Base-by-base conservation (phyloP, 805 yeast species). In the Candida hungchunana region DNA sequence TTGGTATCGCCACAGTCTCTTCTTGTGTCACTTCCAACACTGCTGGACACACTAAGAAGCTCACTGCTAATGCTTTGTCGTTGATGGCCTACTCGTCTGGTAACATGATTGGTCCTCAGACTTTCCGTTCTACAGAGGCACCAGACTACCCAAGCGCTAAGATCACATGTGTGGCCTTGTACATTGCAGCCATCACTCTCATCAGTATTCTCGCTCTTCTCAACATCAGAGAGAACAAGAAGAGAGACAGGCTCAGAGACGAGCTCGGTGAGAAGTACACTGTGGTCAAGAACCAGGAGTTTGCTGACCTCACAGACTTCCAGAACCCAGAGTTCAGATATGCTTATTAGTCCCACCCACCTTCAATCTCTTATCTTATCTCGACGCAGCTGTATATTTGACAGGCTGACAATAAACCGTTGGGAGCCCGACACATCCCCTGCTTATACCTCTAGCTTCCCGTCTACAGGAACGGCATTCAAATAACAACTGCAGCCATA, bases 71-170 rank as follows among this genome's bases (percentile, higher is more conserved):
- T 26, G 39, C 43, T 19, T 13, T 39, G 14, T 34, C 39, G 12
- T 26, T 39, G 28, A 35, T 39, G 34, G 38, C 33, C 53, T 38
- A 30, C 37, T 16, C 26, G n/a, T 34, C 42, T 8, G 42, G 42
- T 38, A 38, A 38, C 37, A 62, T 82, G 24, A 70, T 79, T 38
- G 90, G 88, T 2, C 87, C 90, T 6, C 87, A 80, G 56, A 67
- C 82, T 14, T 83, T 82, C 62, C 66, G 64, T 39, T 58, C 71
- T 1, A 44, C 56, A 7, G 74, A 79, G 39, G 78, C 77, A 16
- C 88, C 88, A 7, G 50, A 58, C 24, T 83, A 81, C 47, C 58
- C 58, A 6, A 70, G 73, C 18, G 82, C 79, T 4, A 75, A 75
- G 43, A 61, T 66, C 17, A 36, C 43, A 6, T 26, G 31, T 26